phyloP scores from a whole-genome alignment of 257 asterid species.

The Linderniella brevidens region DNA sequence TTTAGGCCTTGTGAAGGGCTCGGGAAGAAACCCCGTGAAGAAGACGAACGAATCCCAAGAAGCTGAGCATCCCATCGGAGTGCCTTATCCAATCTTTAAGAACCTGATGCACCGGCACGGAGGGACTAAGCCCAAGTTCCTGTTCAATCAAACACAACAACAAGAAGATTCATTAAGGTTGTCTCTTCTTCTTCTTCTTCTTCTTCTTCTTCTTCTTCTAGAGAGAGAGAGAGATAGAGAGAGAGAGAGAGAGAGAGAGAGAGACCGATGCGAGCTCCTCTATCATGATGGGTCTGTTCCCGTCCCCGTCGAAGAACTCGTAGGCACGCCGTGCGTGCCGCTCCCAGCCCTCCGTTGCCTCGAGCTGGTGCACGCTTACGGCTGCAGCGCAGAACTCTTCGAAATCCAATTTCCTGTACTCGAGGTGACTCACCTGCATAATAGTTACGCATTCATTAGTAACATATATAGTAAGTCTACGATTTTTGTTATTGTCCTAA shows the following conservation, averaged over 20 bases:
- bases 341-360: conserved; percentile 53
- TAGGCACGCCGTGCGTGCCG: conserved; percentile 53
- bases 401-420: conserved; percentile 43
- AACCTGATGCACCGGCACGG: background rate
- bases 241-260: conserved; percentile 1
- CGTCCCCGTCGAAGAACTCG: conserved; percentile 49
- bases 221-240: background rate
- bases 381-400: conserved; percentile 67
- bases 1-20: background rate
- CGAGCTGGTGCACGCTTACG: conserved; percentile 48
- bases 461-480: too few species aligned
- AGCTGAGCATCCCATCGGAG: conserved; percentile 1
- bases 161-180: background rate
- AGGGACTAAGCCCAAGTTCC: conserved; percentile 1
- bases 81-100: conserved; percentile 1
- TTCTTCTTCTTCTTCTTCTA: background rate
- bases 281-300: conserved; percentile 58
- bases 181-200: background rate
- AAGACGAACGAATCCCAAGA: background rate
- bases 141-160: background rate
- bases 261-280: conserved; percentile 61
- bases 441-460: too few species aligned
- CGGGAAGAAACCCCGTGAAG: conserved; percentile 1
- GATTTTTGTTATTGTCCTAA: too few species aligned
- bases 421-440: conserved; percentile 39